Conservation (phyloP, 306 rosid species). For the Rosa persica region DNA sequence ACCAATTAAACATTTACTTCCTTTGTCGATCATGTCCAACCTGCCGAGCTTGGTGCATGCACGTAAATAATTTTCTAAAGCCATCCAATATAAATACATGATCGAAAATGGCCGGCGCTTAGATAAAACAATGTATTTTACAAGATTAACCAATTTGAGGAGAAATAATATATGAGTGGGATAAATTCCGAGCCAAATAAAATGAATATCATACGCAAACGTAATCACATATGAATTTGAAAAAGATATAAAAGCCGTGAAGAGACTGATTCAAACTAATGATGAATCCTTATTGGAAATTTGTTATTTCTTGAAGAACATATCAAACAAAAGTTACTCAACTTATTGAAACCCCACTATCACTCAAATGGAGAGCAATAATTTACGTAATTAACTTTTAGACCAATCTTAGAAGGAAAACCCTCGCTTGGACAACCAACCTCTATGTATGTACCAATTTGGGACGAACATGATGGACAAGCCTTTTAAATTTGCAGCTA, state of each 20-base stretch:
- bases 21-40: not conserved
- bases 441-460: not conserved
- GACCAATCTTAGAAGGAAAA: not conserved
- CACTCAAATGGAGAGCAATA: slow-evolving; percentile 3
- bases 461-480: not conserved
- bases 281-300: not conserved
- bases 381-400: not conserved
- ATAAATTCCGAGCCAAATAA: too few relatives aligned
- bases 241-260: not conserved
- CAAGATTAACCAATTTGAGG: too few relatives aligned
- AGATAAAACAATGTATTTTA: too few relatives aligned
- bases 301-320: not conserved
- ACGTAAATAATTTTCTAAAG: not conserved
- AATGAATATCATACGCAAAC: too few relatives aligned
- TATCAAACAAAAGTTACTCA: not conserved
- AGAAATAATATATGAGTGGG: too few relatives aligned
- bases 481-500: not conserved
- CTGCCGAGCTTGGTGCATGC: not conserved
- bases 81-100: too few relatives aligned
- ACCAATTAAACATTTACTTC: not conserved
- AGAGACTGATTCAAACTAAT: not conserved
- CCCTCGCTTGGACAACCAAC: not conserved
- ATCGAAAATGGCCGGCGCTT: too few relatives aligned
- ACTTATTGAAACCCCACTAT: not conserved
- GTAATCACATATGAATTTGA: too few relatives aligned